Evolutionary conservation across 1,284 basidiomycete genomes (phyloP), one percentile per base, ranked within the genome.

Genomic region (Termitomyces sp.): DNA sequence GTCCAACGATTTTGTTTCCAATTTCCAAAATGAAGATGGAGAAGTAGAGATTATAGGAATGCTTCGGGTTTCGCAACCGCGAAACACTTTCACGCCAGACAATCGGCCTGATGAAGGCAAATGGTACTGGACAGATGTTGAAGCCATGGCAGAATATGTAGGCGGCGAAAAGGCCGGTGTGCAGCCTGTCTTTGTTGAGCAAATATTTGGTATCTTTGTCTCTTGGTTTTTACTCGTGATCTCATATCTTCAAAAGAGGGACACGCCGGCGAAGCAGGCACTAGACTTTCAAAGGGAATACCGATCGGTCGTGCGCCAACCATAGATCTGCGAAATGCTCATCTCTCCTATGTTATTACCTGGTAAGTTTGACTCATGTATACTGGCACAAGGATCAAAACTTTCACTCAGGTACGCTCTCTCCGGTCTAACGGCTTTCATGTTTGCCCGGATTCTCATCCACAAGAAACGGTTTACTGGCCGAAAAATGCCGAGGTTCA

Each of bases 271-370:
- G 82, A 94, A 62, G 87, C 84, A 38, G 71, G 80, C 13, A 71
- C 78, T 36, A 77, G 82, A 53, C 69, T 96, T 36, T 72, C 78
- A 5, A 83, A 83, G 57, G 96, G 95, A 31, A 75, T 88, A 40
- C 97, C 96, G 1, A 77, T 99, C 39, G 96, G 97, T 28, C 82
- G 94, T 51, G 73, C 88, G 24, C 83, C 94, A 1, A 83, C 84
- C 3, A 88, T 98, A 42, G 93, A 98, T 66, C 73, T 99, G 49
- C 81, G 97, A 41, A 99, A 99, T 70, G 86, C 94, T 54, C 96
- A 99, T 75, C 80, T 93, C 8, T 95, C 94, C 5, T 99, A 99
- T 69, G 92, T 96, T 5, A 82, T 90, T 17, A 99, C 96, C 10
- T 99, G 96, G 96, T 94, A 64, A 47, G 77, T 62, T 28, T 57